Conservation (phyloP, 345 rosid genomes). For the Noccaea bulbosa region DNA sequence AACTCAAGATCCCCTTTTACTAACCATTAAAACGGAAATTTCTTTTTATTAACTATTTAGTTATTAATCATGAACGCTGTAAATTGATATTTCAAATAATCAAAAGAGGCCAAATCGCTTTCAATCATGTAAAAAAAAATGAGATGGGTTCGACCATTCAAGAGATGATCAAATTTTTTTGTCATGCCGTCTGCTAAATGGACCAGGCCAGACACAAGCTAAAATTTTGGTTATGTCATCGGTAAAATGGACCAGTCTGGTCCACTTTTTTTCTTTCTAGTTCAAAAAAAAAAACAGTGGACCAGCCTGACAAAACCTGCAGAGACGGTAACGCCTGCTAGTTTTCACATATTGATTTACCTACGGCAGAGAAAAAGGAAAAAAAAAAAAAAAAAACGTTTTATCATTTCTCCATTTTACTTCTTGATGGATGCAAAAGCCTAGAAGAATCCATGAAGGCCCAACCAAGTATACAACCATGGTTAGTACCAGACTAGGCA, state of each 20-base stretch:
- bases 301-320: conserved; percentile 34
- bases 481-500: too few species aligned
- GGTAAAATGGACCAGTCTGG: background rate
- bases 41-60: background rate
- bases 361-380: background rate
- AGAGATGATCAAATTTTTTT: conserved; percentile 14
- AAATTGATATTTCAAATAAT: conserved; percentile 6
- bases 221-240: too few species aligned
- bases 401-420: background rate
- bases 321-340: conserved; percentile 15
- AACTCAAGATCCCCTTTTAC: background rate
- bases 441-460: too few species aligned
- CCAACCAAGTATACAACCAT: too few species aligned
- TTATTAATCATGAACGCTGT: background rate
- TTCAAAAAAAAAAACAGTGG: conserved; percentile 6
- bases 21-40: too few species aligned
- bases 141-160: background rate
- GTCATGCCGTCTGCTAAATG: conserved; percentile 1
- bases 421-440: too few species aligned
- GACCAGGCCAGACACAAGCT: conserved; percentile 3
- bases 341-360: conserved; percentile 16
- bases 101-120: conserved; percentile 9
- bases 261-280: background rate
- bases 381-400: background rate
- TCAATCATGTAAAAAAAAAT: background rate